Conservation (phyloP, 2,329 filamentous ascomycete species). For the Monilinia aucupariae region DNA sequence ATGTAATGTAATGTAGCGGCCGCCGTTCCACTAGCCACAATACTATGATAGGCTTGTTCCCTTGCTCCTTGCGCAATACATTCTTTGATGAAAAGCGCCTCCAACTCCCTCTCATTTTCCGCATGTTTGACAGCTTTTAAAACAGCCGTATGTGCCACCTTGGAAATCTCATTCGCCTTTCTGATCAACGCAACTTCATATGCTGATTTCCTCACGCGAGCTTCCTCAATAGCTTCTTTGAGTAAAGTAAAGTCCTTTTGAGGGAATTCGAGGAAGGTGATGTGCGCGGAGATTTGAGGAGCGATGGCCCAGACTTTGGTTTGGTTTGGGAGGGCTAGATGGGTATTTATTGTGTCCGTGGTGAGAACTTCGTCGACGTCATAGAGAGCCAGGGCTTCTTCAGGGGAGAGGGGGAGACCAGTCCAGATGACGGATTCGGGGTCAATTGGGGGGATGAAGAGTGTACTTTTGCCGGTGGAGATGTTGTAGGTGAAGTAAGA, state of each 20-base stretch:
- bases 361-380: slow-evolving; percentile 75
- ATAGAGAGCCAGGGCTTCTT: slow-evolving; percentile 71
- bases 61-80: slow-evolving; percentile 71
- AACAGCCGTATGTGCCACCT: slow-evolving; percentile 59
- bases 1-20: slow-evolving; percentile 87
- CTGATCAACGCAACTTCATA: slow-evolving; percentile 69
- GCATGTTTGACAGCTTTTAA: slow-evolving; percentile 57
- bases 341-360: slow-evolving; percentile 68
- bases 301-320: slow-evolving; percentile 66
- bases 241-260: slow-evolving; percentile 52
- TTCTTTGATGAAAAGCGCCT: slow-evolving; percentile 70
- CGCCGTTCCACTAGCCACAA: slow-evolving; percentile 73
- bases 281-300: slow-evolving; percentile 66
- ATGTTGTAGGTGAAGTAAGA: slow-evolving; percentile 79
- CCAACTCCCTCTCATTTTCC: slow-evolving; percentile 74
- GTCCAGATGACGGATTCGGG: slow-evolving; percentile 91
- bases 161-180: slow-evolving; percentile 66
- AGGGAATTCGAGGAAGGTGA: slow-evolving; percentile 67
- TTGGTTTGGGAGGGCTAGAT: slow-evolving; percentile 41
- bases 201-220: slow-evolving; percentile 66
- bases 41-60: slow-evolving; percentile 82
- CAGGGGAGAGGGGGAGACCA: slow-evolving; percentile 71
- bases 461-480: slow-evolving; percentile 62
- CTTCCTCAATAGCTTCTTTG: slow-evolving; percentile 61
- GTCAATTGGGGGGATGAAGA: slow-evolving; percentile 87